Conservation (phyloP, 2,329 filamentous ascomycete species). For the Biscogniauxia sp. region DNA sequence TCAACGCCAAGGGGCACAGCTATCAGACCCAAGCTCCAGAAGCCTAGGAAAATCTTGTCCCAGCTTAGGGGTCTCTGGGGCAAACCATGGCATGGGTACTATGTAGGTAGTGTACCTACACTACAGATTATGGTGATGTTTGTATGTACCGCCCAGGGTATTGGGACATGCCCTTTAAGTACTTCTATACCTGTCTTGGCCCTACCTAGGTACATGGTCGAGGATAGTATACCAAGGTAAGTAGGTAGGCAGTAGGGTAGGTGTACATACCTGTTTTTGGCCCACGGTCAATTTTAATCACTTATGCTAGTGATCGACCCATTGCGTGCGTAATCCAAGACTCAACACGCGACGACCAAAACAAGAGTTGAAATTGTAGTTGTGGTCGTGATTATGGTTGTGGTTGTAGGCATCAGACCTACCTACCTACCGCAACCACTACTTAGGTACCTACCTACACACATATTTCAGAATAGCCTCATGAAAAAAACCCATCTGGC, state of each 20-base stretch:
- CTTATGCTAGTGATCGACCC: not conserved
- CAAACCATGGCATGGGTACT: not conserved
- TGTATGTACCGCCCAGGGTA: not conserved
- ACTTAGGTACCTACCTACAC: not conserved
- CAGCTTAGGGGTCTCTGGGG: not conserved
- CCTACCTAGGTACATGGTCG: too few relatives aligned
- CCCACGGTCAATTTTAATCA: not conserved
- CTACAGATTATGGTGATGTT: too few relatives aligned
- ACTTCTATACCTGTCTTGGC: too few relatives aligned
- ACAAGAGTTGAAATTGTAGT: too few relatives aligned
- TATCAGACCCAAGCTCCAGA: not conserved
- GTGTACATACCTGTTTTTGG: not conserved
- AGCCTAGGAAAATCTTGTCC: not conserved
- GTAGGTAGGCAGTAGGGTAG: too few relatives aligned
- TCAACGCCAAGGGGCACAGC: not conserved
- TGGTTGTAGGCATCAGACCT: not conserved
- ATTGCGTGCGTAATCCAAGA: not conserved
- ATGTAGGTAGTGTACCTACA: not conserved
- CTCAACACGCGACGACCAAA: not conserved
- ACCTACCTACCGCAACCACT: not conserved
- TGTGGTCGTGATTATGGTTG: too few relatives aligned
- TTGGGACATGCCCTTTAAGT: not conserved
- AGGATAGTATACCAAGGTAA: too few relatives aligned
- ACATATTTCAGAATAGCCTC: not conserved
- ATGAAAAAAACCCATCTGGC: not conserved